These are phyloP conservation scores for Gracilaria gracilis DNA, from an alignment of 23 red algal species.

Conservation along the genomic window DNA sequence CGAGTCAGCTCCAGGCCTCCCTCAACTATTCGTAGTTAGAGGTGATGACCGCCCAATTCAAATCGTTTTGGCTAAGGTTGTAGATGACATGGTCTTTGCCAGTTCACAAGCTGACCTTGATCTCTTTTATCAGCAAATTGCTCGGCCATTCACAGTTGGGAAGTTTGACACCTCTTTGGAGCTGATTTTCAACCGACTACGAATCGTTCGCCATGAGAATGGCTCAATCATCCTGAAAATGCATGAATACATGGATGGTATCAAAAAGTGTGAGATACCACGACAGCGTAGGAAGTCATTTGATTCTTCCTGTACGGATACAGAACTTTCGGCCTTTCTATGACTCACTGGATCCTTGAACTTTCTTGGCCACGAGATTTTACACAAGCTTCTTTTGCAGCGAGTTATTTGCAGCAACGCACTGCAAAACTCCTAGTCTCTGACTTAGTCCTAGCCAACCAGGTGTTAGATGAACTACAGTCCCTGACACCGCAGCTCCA, in stretches of 20 bases:
- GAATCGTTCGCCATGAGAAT: neutral
- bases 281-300: too few relatives aligned
- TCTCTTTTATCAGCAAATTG: neutral
- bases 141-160: slow-evolving; percentile 23
- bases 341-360: neutral
- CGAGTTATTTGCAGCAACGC: neutral
- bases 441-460: neutral
- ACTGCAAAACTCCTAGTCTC: neutral
- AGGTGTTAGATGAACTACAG: neutral
- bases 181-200: slow-evolving; percentile 36
- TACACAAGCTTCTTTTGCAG: neutral
- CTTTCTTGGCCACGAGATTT: neutral
- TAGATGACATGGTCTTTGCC: slow-evolving; percentile 56
- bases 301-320: too few relatives aligned
- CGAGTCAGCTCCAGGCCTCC: neutral
- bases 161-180: neutral
- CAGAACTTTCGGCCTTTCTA: neutral
- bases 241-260: too few relatives aligned
- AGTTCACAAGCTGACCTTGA: neutral
- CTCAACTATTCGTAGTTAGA: slow-evolving; percentile 23
- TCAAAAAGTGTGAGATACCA: too few relatives aligned
- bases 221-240: neutral
- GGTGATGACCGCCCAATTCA: neutral
- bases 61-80: slow-evolving; percentile 20
- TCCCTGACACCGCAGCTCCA: neutral